Evolutionary conservation across 1,139 yeast genomes (phyloP), one percentile per base, ranked within the genome.

Genomic region (Suhomyces bolitotheri): DNA sequence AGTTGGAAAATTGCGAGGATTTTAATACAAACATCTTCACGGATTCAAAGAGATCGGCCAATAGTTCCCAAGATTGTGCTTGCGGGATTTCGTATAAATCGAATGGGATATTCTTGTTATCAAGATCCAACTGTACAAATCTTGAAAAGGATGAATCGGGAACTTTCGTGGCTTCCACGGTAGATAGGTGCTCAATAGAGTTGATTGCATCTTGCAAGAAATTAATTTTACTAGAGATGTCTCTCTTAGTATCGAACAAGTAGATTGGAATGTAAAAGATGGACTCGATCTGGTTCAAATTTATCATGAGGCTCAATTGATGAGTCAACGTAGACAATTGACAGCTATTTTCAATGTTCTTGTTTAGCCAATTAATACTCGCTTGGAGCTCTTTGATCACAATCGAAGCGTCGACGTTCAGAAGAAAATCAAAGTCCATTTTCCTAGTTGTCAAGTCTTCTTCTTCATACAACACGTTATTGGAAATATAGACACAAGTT

Each of bases 391-490:
- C 57, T 16, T 36, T 39, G 6, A 56, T 36, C 1, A 64, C 53
- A 5, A 48, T 46, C 16, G 50, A 54, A 1, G 56, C 36, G n/a
- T 57, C 43, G 3, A 64, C 50, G 16, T 52, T 56, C 17, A 42
- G 40, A 33, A 69, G 56, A 35, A 65, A 66, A 40, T 66, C 60
- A 33, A 69, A 52, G 33, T 77, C 78, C 82, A 82, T 77, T 9
- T 69, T 65, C 44, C 82, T 74, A 2, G 84, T 77, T 37, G 80
- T 80, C 33, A 84, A 60, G 56, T 84, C 94, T 51, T 84, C 94
- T 49, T 84, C 92, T 48, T 83, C 90, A 47, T 78, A 80, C 12
- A 84, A 63, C 6, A 80, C 82, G n/a, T 80, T 81, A 12, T 71
- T 63, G 1, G 81, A 78, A 23, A 81, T 58, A 7, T 60, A 56